phyloP scores from a whole-genome alignment of 2,329 filamentous ascomycete genomes.

The Pezicula radicicola region DNA sequence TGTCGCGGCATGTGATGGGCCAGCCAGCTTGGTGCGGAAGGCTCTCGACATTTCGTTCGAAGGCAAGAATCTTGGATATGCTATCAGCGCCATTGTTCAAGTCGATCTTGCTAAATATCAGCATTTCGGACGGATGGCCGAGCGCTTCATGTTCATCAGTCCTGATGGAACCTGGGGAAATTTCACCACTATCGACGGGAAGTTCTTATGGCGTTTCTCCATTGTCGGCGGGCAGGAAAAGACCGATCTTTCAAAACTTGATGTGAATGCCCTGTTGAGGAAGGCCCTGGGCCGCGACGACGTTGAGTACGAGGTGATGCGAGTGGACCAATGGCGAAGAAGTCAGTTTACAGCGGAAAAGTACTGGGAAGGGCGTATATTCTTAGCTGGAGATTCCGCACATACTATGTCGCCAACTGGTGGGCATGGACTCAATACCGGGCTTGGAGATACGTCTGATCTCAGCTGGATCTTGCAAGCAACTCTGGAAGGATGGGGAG shows the following conservation, averaged over 20 bases:
- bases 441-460: conserved; percentile 27
- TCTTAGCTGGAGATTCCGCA: conserved; percentile 30
- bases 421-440: conserved; percentile 33
- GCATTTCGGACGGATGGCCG: background rate
- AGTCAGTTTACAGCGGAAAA: background rate
- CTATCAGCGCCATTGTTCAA: background rate
- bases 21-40: conserved; percentile 20
- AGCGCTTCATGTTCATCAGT: background rate
- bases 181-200: background rate
- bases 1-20: conserved; percentile 34
- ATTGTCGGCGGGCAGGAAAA: background rate
- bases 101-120: background rate
- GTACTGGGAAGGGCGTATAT: conserved; percentile 5
- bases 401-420: conserved; percentile 29
- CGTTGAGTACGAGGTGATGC: background rate
- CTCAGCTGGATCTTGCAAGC: conserved; percentile 29
- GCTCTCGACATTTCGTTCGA: conserved; percentile 30
- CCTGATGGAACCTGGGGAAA: background rate
- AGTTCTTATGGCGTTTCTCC: background rate
- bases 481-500: conserved; percentile 12
- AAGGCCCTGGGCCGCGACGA: background rate
- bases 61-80: conserved; percentile 36
- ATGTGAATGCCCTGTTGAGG: background rate
- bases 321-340: background rate
- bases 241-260: background rate